Evolutionary conservation across 495 filamentous ascomycete species (phyloP).

Genomic region (Trichodelitschia bisporula): DNA sequence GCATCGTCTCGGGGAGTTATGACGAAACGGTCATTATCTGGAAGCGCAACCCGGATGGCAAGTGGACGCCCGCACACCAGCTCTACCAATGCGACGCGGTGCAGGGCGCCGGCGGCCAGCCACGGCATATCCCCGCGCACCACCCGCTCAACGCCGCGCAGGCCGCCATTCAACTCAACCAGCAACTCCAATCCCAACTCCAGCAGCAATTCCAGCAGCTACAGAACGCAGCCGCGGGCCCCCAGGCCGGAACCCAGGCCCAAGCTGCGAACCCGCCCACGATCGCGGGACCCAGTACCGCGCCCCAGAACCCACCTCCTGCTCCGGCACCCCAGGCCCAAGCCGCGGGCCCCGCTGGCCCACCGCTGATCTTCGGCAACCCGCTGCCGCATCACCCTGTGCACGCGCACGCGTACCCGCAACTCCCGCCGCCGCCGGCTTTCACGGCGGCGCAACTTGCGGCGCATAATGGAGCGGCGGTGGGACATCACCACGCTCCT

Average conservation of each 20-base stretch:
- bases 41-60: constrained; percentile 57
- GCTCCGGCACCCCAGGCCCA: background rate
- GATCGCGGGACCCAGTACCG: background rate
- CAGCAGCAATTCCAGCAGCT: background rate
- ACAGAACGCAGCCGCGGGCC: background rate
- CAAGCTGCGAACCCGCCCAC: constrained; percentile 1
- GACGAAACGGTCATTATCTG: constrained; percentile 90
- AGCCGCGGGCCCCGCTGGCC: too few relatives aligned
- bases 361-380: too few relatives aligned
- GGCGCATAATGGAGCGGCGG: background rate
- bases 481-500: constrained; percentile 4
- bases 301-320: background rate
- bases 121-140: constrained; percentile 4
- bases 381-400: constrained; percentile 1
- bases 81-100: constrained; percentile 45
- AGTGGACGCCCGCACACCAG: constrained; percentile 48
- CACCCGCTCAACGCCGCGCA: constrained; percentile 3
- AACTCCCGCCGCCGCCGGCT: background rate
- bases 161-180: constrained; percentile 1
- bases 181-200: constrained; percentile 1
- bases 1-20: constrained; percentile 88
- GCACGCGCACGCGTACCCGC: background rate
- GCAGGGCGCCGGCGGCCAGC: constrained; percentile 18
- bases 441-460: background rate
- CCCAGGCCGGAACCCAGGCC: background rate